Base-by-base conservation (phyloP, 2,329 filamentous ascomycete genomes). In the Aschersonia sp. region DNA sequence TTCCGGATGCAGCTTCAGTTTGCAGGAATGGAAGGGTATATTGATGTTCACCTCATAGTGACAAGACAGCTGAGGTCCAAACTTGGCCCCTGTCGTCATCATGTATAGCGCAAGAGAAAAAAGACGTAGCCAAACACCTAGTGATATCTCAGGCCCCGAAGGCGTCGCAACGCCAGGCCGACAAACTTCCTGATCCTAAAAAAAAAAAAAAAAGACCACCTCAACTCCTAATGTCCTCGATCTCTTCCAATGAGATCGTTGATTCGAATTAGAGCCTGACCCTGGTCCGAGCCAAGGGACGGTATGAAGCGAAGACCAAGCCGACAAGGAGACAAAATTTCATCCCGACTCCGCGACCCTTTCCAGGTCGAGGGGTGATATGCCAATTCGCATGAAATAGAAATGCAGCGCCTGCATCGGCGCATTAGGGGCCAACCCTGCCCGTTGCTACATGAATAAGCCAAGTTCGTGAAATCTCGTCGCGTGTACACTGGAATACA, bases 141-240 rank as follows among this genome's bases (percentile, higher is more conserved):
- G 22, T 22, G 29, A 43, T 46, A 46, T 39, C 33, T n/a, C 44
- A 46, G 47, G 32, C 41, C 12, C 8, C 14, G 30, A 39, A 40
- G 44, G 40, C 31, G 29, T 40, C 43, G 41, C 47, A 49, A 44
- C 46, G 37, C 41, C 47, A 49, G 47, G 43, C 44, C 31, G 40
- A 44, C 40, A 43, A 32, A n/a, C 41, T 29, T 35, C 37, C 33
- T 42, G 29, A 44, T 46, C 11, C 47, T 41, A 40, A 39, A 41
- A 22, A 22, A 22, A 22, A 22, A 22, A 22, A 22, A 22, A 22
- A 22, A 22, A 22, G 37, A 40, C 45, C 45, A 46, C 44, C 44
- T 22, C 42, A 46, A 51, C 46, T 47, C 50, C 46, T 37, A 22
- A 30, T 30, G 29, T 40, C 43, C 44, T 14, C n/a, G 10, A 42